These are phyloP conservation scores for Fusarium begoniae DNA, from an alignment of 2,329 filamentous ascomycete species.

Conservation along the genomic window DNA sequence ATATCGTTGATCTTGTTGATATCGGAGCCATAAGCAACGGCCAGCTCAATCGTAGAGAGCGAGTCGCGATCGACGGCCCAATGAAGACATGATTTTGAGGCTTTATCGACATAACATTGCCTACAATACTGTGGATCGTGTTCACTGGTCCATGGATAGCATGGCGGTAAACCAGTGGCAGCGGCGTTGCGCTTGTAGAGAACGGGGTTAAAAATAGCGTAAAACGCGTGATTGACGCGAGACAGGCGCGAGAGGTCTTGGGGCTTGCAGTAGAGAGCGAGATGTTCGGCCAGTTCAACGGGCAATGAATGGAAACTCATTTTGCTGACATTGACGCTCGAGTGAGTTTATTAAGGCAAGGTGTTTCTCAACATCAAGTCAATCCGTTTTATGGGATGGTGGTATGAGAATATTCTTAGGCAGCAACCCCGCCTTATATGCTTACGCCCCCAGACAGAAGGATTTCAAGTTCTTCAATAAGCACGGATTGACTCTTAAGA, in stretches of 20 bases:
- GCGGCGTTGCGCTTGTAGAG: background rate
- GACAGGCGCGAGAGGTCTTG: background rate
- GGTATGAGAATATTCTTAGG: background rate
- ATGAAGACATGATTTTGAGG: background rate
- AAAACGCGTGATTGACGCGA: background rate
- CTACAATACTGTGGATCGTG: background rate
- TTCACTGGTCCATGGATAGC: background rate
- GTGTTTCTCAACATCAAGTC: rapidly evolving
- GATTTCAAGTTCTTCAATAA: background rate
- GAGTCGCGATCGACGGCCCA: background rate
- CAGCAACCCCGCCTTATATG: background rate
- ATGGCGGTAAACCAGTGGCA: background rate
- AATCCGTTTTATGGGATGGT: background rate
- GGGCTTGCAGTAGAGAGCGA: background rate
- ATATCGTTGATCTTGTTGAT: background rate
- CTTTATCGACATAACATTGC: rapidly evolving
- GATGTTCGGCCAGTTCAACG: background rate
- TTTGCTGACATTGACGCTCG: rapidly evolving
- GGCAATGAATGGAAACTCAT: background rate
- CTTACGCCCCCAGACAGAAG: background rate
- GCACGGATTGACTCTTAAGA: background rate
- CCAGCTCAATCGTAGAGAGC: background rate
- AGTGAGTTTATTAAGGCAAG: rapidly evolving
- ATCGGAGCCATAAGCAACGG: background rate
- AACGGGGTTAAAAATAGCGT: background rate